phyloP scores from a whole-genome alignment of 495 filamentous ascomycete genomes.

The Lasiosphaeris hirsuta region DNA sequence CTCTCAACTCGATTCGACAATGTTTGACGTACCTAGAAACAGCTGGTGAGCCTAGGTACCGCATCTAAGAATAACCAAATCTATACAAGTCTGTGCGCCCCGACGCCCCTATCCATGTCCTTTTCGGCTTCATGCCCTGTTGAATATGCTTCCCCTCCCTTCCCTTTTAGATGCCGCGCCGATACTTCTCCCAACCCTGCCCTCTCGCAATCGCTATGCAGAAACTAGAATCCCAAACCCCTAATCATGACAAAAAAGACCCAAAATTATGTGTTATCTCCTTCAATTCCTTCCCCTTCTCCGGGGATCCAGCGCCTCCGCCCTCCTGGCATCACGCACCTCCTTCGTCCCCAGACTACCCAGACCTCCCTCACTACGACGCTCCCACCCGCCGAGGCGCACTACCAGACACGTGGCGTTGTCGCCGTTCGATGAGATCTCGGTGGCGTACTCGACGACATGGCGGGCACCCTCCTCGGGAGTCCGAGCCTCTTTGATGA shows the following conservation, averaged over 20 bases:
- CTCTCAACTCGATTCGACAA: too few species aligned
- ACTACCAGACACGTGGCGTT: conserved; percentile 96
- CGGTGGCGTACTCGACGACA: conserved; percentile 81
- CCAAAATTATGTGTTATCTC: neutral
- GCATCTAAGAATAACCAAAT: too few species aligned
- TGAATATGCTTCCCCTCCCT: too few species aligned
- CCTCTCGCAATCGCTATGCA: neutral
- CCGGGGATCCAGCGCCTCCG: conserved; percentile 81
- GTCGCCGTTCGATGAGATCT: conserved; percentile 77
- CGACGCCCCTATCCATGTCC: too few species aligned
- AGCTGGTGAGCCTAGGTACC: too few species aligned
- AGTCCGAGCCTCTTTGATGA: conserved; percentile 88
- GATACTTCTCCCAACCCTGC: neutral
- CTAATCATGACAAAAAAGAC: neutral
- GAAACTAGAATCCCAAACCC: neutral
- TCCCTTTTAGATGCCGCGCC: neutral
- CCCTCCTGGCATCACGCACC: conserved; percentile 76
- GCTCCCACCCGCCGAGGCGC: conserved; percentile 91
- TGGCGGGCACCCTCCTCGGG: conserved; percentile 78
- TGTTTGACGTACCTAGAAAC: too few species aligned
- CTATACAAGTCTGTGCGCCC: too few species aligned
- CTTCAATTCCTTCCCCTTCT: conserved; percentile 47
- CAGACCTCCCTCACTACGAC: conserved; percentile 79
- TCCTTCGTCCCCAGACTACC: conserved; percentile 90
- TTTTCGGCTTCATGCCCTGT: too few species aligned